phyloP scores from a whole-genome alignment of 495 filamentous ascomycete species.

The Annulohypoxylon bovei region DNA sequence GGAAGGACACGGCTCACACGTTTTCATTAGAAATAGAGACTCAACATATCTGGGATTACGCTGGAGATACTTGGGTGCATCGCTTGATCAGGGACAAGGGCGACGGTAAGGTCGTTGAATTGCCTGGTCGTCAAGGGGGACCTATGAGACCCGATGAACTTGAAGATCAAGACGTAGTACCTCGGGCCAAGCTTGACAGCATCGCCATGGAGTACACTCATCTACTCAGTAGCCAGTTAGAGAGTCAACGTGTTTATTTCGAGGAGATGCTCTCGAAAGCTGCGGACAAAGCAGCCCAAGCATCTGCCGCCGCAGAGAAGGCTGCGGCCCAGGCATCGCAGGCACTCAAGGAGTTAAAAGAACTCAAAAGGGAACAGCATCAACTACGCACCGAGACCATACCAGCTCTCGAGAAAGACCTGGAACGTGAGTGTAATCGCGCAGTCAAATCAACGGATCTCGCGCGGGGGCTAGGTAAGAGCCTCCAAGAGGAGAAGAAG shows the following conservation, averaged over 20 bases:
- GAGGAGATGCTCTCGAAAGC: conserved; percentile 92
- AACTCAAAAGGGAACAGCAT: conserved; percentile 65
- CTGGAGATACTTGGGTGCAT: conserved; percentile 93
- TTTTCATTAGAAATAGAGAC: conserved; percentile 93
- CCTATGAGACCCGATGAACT: conserved; percentile 36
- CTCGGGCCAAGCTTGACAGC: conserved; percentile 88
- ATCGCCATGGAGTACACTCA: conserved; percentile 95
- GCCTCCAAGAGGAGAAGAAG: conserved; percentile 87
- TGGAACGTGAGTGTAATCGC: conserved; percentile 70
- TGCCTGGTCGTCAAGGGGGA: conserved; percentile 61
- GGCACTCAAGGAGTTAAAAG: conserved; percentile 59
- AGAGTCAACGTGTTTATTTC: conserved; percentile 91
- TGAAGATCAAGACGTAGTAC: conserved; percentile 74
- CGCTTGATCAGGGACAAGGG: conserved; percentile 91
- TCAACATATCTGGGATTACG: conserved; percentile 98
- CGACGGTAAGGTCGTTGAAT: conserved; percentile 88
- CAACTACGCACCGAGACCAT: conserved; percentile 67
- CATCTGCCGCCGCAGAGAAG: conserved; percentile 69
- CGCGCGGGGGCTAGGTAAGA: conserved; percentile 77
- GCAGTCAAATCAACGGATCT: conserved; percentile 77
- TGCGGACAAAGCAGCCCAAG: conserved; percentile 86
- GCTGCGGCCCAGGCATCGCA: conserved; percentile 65
- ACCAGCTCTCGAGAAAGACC: conserved; percentile 73
- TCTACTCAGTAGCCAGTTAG: conserved; percentile 88
- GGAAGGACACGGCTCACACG: conserved; percentile 85